Base-by-base conservation (phyloP, 805 yeast species). In the Candida lessepsii region DNA sequence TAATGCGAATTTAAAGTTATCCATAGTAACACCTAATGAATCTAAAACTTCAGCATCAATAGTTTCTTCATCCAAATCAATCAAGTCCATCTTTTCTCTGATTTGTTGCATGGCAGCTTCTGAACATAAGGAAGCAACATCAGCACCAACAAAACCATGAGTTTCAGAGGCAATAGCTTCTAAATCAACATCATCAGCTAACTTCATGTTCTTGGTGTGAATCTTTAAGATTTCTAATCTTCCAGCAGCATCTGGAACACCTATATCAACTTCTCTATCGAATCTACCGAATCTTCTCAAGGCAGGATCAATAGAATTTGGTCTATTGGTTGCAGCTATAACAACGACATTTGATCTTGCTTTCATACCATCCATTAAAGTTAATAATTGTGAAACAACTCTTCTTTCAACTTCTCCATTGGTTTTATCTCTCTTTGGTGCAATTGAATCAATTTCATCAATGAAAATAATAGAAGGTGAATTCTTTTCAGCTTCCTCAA, bases 81-180 rank as follows among this genome's bases (percentile, higher is more conserved):
- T 93, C 50, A 93, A 75, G 59, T 93, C 99, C 97, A 93, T 90
- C 80, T 93, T 93, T 71, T 93, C 99, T 71, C 99, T 87, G 60
- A 93, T 93, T 75, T 95, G 99, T 76, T 93, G 99, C 99, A 93
- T 93, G 44, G 99, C 99, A 50, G 99, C 99, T 72, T 95, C 99
- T n/a, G 97, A 89, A 76, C 99, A 93, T 59, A 93, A 75, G 6
- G 98, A 90, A 1, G 99, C 99, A 57, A 93, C 75, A 79, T 93
- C 99, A 37, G 97, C 96, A 74, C 99, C 99, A 45, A 93, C 99
- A 60, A 90, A 93, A 73, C 99, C 99, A 62, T 95, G 99, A 27
- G 99, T 93, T 71, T 93, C 99, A 18, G 95, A 73, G 11, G 99
- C 98, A 61, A 93, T 85, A 29, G 91, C 77, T 73, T 93, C 99